Percentiles rank a stretch among this genome's conserved stretches.
Conservation (phyloP, 1,139 yeast species). For the Hansenula sp. region DNA sequence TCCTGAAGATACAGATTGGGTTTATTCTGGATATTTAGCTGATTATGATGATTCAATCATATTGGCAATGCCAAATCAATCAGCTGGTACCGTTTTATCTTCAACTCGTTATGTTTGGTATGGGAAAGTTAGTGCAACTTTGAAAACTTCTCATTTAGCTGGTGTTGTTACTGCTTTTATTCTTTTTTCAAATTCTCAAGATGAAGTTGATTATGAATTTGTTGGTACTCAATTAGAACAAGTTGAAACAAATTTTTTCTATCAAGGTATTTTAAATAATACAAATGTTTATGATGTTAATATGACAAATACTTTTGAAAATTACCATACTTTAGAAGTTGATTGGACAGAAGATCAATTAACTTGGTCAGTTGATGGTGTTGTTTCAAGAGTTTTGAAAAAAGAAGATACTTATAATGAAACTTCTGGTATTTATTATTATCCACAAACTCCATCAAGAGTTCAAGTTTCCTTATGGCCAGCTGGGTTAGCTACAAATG, state of each 20-base stretch:
- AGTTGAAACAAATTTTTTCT: constrained; percentile 77
- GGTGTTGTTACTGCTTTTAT: constrained; percentile 91
- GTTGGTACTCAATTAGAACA: constrained; percentile 66
- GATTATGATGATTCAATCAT: constrained; percentile 48
- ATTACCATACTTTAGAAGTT: constrained; percentile 72
- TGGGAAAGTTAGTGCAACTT: constrained; percentile 66
- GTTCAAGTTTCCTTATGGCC: constrained; percentile 92
- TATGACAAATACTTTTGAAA: constrained; percentile 50
- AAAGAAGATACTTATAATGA: constrained; percentile 65
- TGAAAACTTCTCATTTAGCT: constrained; percentile 52
- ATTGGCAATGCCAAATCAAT: constrained; percentile 72
- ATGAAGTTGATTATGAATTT: constrained; percentile 86
- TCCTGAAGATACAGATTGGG: constrained; percentile 63
- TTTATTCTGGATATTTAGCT: constrained; percentile 60
- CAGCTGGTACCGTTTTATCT: constrained; percentile 80
- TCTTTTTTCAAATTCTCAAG: constrained; percentile 78
- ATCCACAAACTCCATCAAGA: constrained; percentile 88
- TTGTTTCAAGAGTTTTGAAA: constrained; percentile 58
- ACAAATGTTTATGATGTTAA: constrained; percentile 49
- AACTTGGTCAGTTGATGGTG: constrained; percentile 75
- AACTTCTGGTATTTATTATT: constrained; percentile 54
- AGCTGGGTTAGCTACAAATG: constrained; percentile 65
- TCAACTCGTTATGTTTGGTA: constrained; percentile 83
- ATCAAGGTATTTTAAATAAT: constrained; percentile 68
- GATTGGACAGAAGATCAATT: constrained; percentile 80